Percentiles rank a stretch among this genome's conserved stretches.
Conservation (phyloP, 192 early-diverging fungal genomes). For the Backusella luteola region DNA sequence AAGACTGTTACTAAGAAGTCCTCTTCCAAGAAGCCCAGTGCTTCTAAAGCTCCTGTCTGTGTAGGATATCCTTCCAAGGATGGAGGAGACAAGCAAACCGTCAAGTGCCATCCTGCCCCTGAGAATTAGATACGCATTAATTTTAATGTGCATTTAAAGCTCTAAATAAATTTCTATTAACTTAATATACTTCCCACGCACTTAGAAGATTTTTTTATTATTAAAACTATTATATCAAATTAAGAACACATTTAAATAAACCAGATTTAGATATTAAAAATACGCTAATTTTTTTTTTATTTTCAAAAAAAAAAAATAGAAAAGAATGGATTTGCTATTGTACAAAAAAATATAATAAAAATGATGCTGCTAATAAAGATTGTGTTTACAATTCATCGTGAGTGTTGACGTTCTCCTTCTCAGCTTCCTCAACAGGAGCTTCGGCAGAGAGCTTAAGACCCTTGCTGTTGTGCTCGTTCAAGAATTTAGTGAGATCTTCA, state of each 20-base stretch:
- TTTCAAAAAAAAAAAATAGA: not conserved
- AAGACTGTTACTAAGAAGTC: not conserved
- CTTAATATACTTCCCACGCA: not conserved
- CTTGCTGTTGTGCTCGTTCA: conserved; percentile 69
- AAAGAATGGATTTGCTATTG: conserved; percentile 7
- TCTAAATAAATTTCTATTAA: not conserved
- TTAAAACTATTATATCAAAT: not conserved
- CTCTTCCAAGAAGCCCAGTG: not conserved
- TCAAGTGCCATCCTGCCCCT: not conserved
- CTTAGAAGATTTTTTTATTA: not conserved
- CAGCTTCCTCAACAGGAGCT: not conserved
- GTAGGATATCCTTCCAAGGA: not conserved
- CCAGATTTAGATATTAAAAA: not conserved
- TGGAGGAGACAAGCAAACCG: not conserved
- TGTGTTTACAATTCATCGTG: conserved; percentile 22
- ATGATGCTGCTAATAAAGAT: not conserved
- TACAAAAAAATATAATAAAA: not conserved
- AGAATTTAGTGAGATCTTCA: conserved; percentile 75
- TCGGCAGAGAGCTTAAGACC: conserved; percentile 26
- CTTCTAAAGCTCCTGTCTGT: not conserved
- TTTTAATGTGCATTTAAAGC: not conserved
- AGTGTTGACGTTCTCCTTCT: conserved; percentile 3
- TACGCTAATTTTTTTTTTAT: not conserved
- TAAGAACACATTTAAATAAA: not conserved
- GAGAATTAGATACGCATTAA: not conserved